Conservation (phyloP, 1,284 basidiomycete species). For the Ustilago shanxiensis region DNA sequence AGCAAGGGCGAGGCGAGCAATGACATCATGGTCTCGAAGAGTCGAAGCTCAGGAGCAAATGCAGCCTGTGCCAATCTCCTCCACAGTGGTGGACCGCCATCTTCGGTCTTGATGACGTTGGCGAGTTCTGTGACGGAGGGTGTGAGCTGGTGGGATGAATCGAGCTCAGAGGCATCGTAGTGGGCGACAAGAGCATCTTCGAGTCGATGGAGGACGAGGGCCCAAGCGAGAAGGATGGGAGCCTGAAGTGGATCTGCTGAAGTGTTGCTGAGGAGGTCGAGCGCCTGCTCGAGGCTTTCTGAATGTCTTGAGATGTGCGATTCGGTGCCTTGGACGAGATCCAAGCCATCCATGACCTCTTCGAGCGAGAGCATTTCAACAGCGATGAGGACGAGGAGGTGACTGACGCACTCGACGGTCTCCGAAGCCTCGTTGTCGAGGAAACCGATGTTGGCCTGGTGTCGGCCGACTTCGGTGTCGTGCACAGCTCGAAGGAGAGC, state of each 20-base stretch:
- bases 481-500: slow-evolving; percentile 78
- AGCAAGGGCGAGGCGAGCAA: slow-evolving; percentile 67
- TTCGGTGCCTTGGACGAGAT: slow-evolving; percentile 19
- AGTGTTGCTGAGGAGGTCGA: slow-evolving; percentile 75
- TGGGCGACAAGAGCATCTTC: slow-evolving; percentile 59
- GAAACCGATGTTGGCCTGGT: slow-evolving; percentile 77
- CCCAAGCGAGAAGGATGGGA: slow-evolving; percentile 81
- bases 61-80: slow-evolving; percentile 69
- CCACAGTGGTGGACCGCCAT: slow-evolving; percentile 67
- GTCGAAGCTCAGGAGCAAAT: slow-evolving; percentile 62
- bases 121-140: slow-evolving; percentile 20
- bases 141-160: slow-evolving; percentile 46
- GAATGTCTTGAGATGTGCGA: slow-evolving; percentile 36
- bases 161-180: slow-evolving; percentile 47
- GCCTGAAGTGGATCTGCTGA: slow-evolving; percentile 76
- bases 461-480: slow-evolving; percentile 77
- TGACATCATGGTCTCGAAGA: slow-evolving; percentile 64
- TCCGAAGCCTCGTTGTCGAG: slow-evolving; percentile 79
- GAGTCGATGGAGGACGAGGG: slow-evolving; percentile 76
- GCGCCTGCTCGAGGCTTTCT: slow-evolving; percentile 64
- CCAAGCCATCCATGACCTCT: slow-evolving; percentile 74
- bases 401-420: slow-evolving; percentile 78
- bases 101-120: slow-evolving; percentile 47
- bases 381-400: slow-evolving; percentile 81
- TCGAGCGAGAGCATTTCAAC: slow-evolving; percentile 86